Base-by-base conservation (phyloP, 2,329 filamentous ascomycete species). In the Bipolaris cookei region DNA sequence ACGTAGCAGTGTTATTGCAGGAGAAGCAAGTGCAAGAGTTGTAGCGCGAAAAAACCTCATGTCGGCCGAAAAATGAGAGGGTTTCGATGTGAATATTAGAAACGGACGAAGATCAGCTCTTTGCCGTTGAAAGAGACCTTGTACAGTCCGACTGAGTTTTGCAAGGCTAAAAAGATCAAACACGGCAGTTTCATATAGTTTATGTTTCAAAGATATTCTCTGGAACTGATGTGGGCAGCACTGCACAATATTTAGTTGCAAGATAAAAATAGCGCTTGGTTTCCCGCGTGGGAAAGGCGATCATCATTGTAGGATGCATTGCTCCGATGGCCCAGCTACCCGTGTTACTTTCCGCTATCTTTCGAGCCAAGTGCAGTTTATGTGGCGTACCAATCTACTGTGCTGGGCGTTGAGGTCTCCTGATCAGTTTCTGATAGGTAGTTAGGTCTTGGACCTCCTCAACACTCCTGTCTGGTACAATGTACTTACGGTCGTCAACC, bases 1-100 rank as follows among this genome's bases (percentile, higher is more conserved):
- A 10, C 67, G 63, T 21, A 71, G 39, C 25, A 69, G 51, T 14
- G 68, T 66, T 38, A 59, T 57, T 14, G 28, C 44, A 6, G 66
- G 64, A 50, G 60, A 65, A 55, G 59, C 45, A 30, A 70, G 61
- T 41, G 56, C 57, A 10, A 66, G 25, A 14, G 58, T 42, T 20
- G 55, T 37, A 21, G 47, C 23, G 28, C 41, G 50, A 14, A 52
- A 51, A 39, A 56, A 51, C 56, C 64, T 66, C 68, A 71, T 71
- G n/a, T 44, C 65, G 51, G 5, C n/a, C 13, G 28, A 30, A 28
- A 14, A 45, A 28, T 28, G 46, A 30, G 14, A 43, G 5, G 11
- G 34, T 8, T 37, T 42, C 13, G 11, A 14, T 6, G 4, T 4
- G 34, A 23, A 23, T 25, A 14, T 42, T 13, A 23, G 16, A 42